These are phyloP conservation scores for Coemansia sp. DNA, from an alignment of 371 early-diverging fungal genomes.

Conservation along the genomic window DNA sequence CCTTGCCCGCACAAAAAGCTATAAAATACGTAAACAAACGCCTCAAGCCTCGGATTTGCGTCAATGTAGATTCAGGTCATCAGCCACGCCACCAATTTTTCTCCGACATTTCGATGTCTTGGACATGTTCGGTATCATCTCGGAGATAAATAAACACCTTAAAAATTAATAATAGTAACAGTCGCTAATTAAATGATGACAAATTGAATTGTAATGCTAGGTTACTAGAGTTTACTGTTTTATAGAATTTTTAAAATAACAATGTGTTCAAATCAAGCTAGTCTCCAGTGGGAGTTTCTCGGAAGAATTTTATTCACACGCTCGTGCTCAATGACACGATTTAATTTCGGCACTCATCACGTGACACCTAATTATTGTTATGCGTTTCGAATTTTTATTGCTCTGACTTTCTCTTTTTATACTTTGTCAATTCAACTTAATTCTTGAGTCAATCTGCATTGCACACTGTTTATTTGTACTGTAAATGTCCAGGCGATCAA, in stretches of 20 bases:
- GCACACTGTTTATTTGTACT: background rate
- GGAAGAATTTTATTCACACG: background rate
- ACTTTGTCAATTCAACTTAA: background rate
- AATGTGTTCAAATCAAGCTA: too few species aligned
- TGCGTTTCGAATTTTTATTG: background rate
- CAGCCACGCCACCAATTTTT: background rate
- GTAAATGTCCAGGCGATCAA: conserved; percentile 39
- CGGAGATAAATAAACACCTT: too few species aligned
- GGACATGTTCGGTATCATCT: background rate
- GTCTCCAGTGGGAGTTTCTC: background rate
- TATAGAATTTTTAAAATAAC: too few species aligned
- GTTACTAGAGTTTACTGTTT: too few species aligned
- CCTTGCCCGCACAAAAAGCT: background rate
- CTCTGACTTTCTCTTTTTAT: background rate
- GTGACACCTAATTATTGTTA: background rate
- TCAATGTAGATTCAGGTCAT: background rate
- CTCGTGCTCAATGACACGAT: background rate
- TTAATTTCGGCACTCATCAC: background rate
- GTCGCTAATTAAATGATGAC: too few species aligned
- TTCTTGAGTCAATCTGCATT: background rate
- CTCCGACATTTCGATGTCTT: background rate
- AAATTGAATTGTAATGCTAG: too few species aligned
- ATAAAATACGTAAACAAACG: background rate
- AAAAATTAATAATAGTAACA: too few species aligned
- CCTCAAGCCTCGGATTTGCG: background rate